These are phyloP conservation scores for Iris pallida DNA, from an alignment of 116 monocot species.

Conservation along the genomic window DNA sequence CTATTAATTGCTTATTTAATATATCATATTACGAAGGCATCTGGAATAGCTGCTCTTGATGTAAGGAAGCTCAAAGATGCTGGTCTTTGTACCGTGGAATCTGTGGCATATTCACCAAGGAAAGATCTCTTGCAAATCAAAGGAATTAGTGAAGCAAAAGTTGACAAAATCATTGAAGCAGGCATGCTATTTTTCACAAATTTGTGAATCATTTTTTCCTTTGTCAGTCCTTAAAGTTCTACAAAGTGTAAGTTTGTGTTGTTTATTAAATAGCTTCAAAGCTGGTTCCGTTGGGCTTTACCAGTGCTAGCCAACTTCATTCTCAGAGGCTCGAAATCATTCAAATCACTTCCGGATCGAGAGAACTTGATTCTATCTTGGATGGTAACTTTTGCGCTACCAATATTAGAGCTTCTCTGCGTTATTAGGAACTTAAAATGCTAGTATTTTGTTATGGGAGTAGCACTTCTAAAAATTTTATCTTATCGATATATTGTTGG, in stretches of 20 bases:
- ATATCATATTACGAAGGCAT: constrained; percentile 34
- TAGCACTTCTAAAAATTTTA: too few species aligned
- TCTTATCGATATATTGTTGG: too few species aligned
- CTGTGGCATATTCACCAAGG: constrained; percentile 87
- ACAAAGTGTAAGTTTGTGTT: too few species aligned
- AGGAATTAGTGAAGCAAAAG: constrained; percentile 99
- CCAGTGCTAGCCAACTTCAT: constrained; percentile 98
- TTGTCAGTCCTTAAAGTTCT: too few species aligned
- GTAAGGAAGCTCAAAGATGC: constrained; percentile 95
- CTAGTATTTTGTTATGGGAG: too few species aligned
- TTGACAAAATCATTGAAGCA: constrained; percentile 99
- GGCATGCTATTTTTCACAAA: too few species aligned
- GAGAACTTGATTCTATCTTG: constrained; percentile 89
- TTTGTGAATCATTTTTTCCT: too few species aligned
- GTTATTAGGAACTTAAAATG: too few species aligned
- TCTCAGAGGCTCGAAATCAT: constrained; percentile 96
- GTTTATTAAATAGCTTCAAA: too few species aligned
- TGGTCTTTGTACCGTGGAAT: constrained; percentile 89
- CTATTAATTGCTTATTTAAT: too few species aligned
- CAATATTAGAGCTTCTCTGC: too few species aligned
- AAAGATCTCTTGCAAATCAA: constrained; percentile 98
- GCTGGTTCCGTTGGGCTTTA: constrained; percentile 90
- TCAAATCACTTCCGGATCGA: constrained; percentile 95
- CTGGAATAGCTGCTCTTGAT: constrained; percentile 92
- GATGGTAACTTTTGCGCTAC: constrained; percentile 76